phyloP scores from a whole-genome alignment of 352 stramenopile genomes.

The Globisporangium echinulatum region DNA sequence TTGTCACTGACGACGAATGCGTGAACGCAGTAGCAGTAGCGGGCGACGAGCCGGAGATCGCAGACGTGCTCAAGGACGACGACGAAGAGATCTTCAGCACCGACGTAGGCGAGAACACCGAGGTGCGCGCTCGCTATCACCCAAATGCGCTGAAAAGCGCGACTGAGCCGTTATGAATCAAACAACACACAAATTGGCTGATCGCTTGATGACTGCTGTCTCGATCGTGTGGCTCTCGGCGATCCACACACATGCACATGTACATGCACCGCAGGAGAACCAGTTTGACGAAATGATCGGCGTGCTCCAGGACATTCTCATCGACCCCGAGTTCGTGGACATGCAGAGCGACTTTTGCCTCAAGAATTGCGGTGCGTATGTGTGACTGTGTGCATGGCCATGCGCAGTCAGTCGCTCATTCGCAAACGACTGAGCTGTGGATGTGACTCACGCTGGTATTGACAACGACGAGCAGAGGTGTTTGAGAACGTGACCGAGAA shows the following conservation, averaged over 20 bases:
- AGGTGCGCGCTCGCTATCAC: slow-evolving; percentile 17
- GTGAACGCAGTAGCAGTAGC: neutral
- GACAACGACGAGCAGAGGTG: slow-evolving; percentile 35
- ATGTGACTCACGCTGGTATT: neutral
- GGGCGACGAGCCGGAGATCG: slow-evolving; percentile 45
- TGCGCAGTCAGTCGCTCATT: too few species aligned
- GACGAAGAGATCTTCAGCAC: slow-evolving; percentile 64
- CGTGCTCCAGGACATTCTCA: slow-evolving; percentile 70
- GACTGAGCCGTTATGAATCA: too few species aligned
- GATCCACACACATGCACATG: too few species aligned
- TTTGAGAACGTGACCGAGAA: slow-evolving; percentile 83
- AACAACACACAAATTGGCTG: neutral
- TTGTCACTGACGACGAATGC: too few species aligned
- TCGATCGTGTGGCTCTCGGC: neutral
- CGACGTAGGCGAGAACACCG: slow-evolving; percentile 59
- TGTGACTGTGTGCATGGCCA: neutral
- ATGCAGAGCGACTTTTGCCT: slow-evolving; percentile 75
- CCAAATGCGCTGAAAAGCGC: too few species aligned
- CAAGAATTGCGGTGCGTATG: slow-evolving; percentile 57
- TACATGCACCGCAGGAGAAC: slow-evolving; percentile 23
- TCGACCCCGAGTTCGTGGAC: slow-evolving; percentile 72
- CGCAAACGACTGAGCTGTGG: too few species aligned
- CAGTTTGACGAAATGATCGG: slow-evolving; percentile 82
- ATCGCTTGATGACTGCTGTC: too few species aligned
- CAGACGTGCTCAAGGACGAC: slow-evolving; percentile 31